Evolutionary conservation across 768 basidiomycete species (phyloP).

Genomic region (Termitomyces sp.): DNA sequence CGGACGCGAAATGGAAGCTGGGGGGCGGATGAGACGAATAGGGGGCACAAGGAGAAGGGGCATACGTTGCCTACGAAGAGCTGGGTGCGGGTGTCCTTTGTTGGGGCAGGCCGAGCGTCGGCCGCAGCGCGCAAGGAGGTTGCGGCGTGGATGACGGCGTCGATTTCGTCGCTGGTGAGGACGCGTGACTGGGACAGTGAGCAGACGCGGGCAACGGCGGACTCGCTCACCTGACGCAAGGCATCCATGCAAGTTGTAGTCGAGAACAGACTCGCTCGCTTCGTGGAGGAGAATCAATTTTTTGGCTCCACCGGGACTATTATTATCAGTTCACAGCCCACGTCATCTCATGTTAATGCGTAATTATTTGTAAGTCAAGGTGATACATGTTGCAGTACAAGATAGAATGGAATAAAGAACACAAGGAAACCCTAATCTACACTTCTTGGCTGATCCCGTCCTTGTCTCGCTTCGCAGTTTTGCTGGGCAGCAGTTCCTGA

Average conservation of each 20-base stretch:
- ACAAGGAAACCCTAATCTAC: slow-evolving; percentile 20
- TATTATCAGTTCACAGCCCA: neutral
- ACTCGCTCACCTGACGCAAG: neutral
- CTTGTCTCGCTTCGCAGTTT: slow-evolving; percentile 36
- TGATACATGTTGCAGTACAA: slow-evolving; percentile 21
- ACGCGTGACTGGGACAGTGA: slow-evolving; percentile 14
- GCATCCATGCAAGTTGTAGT: neutral
- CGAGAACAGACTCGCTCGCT: neutral
- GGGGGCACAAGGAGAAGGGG: slow-evolving; percentile 14
- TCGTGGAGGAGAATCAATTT: slow-evolving; percentile 13
- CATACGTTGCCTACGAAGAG: slow-evolving; percentile 94
- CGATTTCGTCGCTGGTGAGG: slow-evolving; percentile 80
- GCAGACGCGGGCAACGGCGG: neutral
- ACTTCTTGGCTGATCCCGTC: slow-evolving; percentile 37
- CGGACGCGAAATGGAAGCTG: slow-evolving; percentile 95
- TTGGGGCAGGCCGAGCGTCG: slow-evolving; percentile 40
- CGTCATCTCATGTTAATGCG: slow-evolving; percentile 4
- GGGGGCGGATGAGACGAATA: slow-evolving; percentile 4
- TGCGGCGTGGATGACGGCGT: slow-evolving; percentile 89
- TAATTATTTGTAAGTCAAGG: slow-evolving; percentile 13
- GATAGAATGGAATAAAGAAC: slow-evolving; percentile 7
- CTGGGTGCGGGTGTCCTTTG: slow-evolving; percentile 87
- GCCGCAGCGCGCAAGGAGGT: slow-evolving; percentile 57
- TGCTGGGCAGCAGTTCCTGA: slow-evolving; percentile 36
- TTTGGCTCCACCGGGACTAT: slow-evolving; percentile 15